Evolutionary conservation across 129 eudicot genomes (phyloP), one percentile per base, ranked within the genome.

Genomic region (Saposhnikovia divaricata): DNA sequence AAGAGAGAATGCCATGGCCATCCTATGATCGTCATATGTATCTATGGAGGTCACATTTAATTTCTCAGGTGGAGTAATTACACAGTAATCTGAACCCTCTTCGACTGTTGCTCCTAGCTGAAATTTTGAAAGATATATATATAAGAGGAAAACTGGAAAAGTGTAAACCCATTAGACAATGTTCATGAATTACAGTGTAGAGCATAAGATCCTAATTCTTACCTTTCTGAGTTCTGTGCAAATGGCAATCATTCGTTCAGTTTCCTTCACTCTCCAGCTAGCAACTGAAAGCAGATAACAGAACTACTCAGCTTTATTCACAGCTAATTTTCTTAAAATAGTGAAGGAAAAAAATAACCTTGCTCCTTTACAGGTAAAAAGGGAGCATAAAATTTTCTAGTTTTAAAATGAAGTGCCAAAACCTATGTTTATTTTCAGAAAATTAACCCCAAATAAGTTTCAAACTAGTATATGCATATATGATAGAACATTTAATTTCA

Each of bases 1-100:
- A 80, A 95, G 92, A n/a, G 98, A 95, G 82, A 95, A 95, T 6
- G 98, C 97, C 98, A 95, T 95, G 50, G 97, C 98, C 97, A 95
- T 95, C 71, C 98, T 78, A 77, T 95, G 98, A 87, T 95, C 98
- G 38, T 95, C 98, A 50, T 92, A 95, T 15, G 98, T 95, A 79
- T 92, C 98, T 15, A 95, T 95, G 28, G 89, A 86, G 10, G 97
- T 89, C 76, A 92, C 86, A 6, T 92, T 90, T 74, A 92, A 77
- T 79, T 95, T 95, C 88, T 95, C 93, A 2, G 98, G 97, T 40
- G 98, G 98, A 37, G 97, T 95, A 31, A 92, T 95, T 19, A 95
- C 78, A 46, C 98, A 95, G 82, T 95, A 92, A 85, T 95, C 98
- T 13, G 97, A 85, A 48, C 98, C 98, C 85, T 95, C 98, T 84